Conservation (phyloP, 768 basidiomycete species). For the Neoboletus brunneissimus region DNA sequence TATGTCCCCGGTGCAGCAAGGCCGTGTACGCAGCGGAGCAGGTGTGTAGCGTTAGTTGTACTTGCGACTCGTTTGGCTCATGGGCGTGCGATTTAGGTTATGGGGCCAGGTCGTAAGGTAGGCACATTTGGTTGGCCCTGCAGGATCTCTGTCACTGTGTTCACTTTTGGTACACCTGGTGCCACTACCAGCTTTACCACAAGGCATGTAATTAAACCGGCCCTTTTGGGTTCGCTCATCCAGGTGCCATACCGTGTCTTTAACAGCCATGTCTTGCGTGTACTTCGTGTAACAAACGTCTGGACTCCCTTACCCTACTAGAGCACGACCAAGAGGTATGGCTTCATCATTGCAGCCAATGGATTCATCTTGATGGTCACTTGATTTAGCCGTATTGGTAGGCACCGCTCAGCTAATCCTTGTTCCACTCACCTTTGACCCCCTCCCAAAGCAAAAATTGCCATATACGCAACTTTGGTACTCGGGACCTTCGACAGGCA, state of each 20-base stretch:
- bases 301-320: slow-evolving; percentile 72
- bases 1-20: slow-evolving; percentile 73
- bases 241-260: not conserved
- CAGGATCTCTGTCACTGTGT: slow-evolving; percentile 1
- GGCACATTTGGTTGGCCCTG: slow-evolving; percentile 20
- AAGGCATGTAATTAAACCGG: slow-evolving; percentile 46
- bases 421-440: not conserved
- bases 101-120: slow-evolving; percentile 90
- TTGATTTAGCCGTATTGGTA: slow-evolving; percentile 44
- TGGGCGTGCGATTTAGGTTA: slow-evolving; percentile 44
- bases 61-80: not conserved
- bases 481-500: slow-evolving; percentile 66
- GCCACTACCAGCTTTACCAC: slow-evolving; percentile 62
- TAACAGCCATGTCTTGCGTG: slow-evolving; percentile 79
- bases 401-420: slow-evolving; percentile 1
- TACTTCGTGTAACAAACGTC: slow-evolving; percentile 67
- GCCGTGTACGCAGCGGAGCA: slow-evolving; percentile 88
- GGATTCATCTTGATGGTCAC: slow-evolving; percentile 1
- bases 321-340: slow-evolving; percentile 83
- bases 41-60: slow-evolving; percentile 38
- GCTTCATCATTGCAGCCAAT: not conserved
- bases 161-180: not conserved
- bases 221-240: not conserved
- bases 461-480: slow-evolving; percentile 77
- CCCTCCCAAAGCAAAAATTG: slow-evolving; percentile 67